Percentiles rank a stretch among this genome's conserved stretches.
Evolutionary conservation across 2,329 filamentous ascomycete genomes (phyloP).

Genomic region (Beauveria varroae): DNA sequence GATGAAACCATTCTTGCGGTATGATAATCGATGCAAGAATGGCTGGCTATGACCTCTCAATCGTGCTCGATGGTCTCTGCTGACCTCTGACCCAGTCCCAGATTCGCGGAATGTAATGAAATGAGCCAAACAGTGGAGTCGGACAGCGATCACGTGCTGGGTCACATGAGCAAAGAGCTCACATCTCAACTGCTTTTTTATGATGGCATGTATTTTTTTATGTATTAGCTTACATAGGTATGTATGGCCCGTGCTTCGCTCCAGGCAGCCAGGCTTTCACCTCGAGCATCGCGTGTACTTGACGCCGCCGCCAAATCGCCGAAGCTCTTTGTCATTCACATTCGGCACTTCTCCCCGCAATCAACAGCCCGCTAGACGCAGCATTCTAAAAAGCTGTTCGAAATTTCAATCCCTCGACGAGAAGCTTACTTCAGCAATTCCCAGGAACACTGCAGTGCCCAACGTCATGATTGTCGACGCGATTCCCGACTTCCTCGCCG

Average conservation of each 20-base stretch:
- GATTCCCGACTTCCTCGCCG: conserved; percentile 84
- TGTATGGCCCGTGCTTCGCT: not conserved
- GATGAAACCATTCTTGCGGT: conserved; percentile 46
- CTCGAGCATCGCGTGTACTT: conserved; percentile 1
- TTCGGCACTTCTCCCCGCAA: not conserved
- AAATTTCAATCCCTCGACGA: not conserved
- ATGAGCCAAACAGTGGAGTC: not conserved
- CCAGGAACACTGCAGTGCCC: not conserved
- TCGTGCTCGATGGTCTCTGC: not conserved
- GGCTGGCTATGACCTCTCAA: conserved; percentile 15
- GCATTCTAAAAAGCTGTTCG: not conserved
- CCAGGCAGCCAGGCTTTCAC: conserved; percentile 3
- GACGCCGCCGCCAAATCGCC: too few species aligned
- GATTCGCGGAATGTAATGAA: conserved; percentile 3
- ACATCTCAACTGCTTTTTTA: not conserved
- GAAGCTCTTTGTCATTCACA: not conserved
- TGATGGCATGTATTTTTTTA: too few species aligned
- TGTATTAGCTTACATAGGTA: not conserved
- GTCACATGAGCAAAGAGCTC: not conserved
- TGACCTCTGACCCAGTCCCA: not conserved
- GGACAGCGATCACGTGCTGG: not conserved
- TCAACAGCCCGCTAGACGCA: not conserved
- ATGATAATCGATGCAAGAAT: conserved; percentile 21
- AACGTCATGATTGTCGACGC: conserved; percentile 70
- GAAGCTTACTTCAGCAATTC: not conserved